Evolutionary conservation across 176 grass and related monocot genomes (phyloP), one percentile per base, ranked within the genome.

Genomic region (Aegilops longissima): DNA sequence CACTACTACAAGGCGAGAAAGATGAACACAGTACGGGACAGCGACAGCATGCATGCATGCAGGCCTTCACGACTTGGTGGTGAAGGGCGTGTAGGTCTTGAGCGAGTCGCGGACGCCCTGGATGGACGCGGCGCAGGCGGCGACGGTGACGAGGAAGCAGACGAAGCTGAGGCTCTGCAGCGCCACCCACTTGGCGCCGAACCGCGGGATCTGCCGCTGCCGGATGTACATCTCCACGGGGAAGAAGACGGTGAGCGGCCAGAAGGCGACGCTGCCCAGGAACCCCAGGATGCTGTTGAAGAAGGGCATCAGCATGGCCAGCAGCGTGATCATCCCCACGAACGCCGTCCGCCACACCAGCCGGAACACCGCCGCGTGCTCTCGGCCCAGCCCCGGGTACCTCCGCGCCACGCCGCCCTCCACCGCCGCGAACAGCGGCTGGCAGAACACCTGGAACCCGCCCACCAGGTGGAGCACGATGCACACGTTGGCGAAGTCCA

Each of bases 231-330:
- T 98, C 87, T 93, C 89, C 3, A 98, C 82, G 21, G 95, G 95
- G 83, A 95, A 95, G 85, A 92, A 95, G 4, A 98, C 93, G 9
- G 93, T 98, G 70, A 98, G 90, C 66, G 95, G 95, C 95, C 95
- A 98, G 87, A 98, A 98, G 20, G 89, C 95, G 82, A 95, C 21
- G 66, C 91, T 89, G 14, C 95, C 93, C 11, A 98, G 86, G 80
- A 98, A 93, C 3, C 89, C 87, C 0, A 98, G 89, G 40, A 98
- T 89, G 68, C 92, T 92, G 73, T 98, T 98, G 90, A 95, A 98
- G 91, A 98, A 98, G 1, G 95, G 93, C 95, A 98, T 84, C 10
- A 92, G 10, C 61, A 93, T 79, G 1, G 93, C 95, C 29, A 89
- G 62, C 12, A 93, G 85, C 52, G 93, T 98, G 59, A 85, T 76